Evolutionary conservation across 2,329 filamentous ascomycete species (phyloP), one percentile per base, ranked within the genome.

Genomic region (Aspergillus arachidicola): DNA sequence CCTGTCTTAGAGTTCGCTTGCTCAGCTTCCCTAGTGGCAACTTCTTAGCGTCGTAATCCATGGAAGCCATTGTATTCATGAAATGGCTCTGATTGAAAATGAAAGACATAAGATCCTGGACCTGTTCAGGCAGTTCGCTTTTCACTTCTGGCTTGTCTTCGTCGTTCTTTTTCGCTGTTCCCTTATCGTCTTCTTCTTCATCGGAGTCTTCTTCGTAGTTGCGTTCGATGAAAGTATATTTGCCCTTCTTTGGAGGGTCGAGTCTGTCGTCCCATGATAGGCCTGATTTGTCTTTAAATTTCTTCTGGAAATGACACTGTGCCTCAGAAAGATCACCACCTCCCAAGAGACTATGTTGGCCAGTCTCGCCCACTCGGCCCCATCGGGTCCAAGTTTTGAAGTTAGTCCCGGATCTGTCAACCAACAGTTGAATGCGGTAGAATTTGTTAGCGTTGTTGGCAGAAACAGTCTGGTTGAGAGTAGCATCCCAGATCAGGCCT

Each of bases 31-130:
- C 93, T 1, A 96, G 81, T 0, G 93, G 93, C 46, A 96, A 81
- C 76, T 96, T 96, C 66, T 90, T 73, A 1, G 77, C 78, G 55
- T 83, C 80, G 58, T 83, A 83, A 1, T 76, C 75, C 71, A 83
- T 76, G 6, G 74, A 72, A 2, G 73, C 74, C 73, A 83, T 75
- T 1, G 78, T 86, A 23, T 84, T 84, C 26, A 86, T 82, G 76
- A 96, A 93, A 73, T 89, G 89, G 26, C 88, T 75, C 62, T 87
- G 84, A 75, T 96, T 94, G 83, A 96, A 96, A 64, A 97, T 96
- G 67, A 96, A 86, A 64, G 88, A 80, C 84, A 96, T 89, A 23
- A 96, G 80, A 10, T 87, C 79, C 72, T 93, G 88, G 3, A 92
- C 82, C 0, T 87, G 82, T 14, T 79, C 75, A 0, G 83, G 77